Conservation (phyloP, 2,329 filamentous ascomycete species). For the Parascedosporium putredinis region DNA sequence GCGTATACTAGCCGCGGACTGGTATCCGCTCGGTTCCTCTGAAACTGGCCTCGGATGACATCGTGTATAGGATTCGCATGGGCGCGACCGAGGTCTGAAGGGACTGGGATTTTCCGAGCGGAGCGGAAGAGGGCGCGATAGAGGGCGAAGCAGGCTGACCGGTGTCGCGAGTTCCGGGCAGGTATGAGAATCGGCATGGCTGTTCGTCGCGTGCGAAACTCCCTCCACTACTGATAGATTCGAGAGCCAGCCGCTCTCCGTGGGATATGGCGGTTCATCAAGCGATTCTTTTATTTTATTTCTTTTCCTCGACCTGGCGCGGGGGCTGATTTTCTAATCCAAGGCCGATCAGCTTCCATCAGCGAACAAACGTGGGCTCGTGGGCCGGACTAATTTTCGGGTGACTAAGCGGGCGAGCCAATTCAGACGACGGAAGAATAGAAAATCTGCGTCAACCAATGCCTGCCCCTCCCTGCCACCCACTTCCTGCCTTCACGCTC, state of each 20-base stretch:
- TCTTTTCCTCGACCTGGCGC: too few relatives aligned
- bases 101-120: conserved; percentile 41
- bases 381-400: not conserved
- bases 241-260: conserved; percentile 3
- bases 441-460: too few relatives aligned
- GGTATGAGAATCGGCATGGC: conserved; percentile 24
- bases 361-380: too few relatives aligned
- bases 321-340: too few relatives aligned
- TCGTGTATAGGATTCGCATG: conserved; percentile 16
- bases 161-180: conserved; percentile 40
- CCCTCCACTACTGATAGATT: not conserved
- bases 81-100: conserved; percentile 14
- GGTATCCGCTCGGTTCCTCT: conserved; percentile 44
- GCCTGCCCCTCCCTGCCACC: too few relatives aligned
- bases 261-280: not conserved
- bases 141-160: conserved; percentile 53
- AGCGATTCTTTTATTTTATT: too few relatives aligned
- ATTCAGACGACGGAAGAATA: not conserved
- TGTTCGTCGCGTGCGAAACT: not conserved
- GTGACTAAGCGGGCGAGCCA: not conserved
- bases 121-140: conserved; percentile 59
- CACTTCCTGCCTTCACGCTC: too few relatives aligned
- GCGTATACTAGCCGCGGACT: conserved; percentile 50
- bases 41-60: conserved; percentile 52
- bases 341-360: too few relatives aligned